These are phyloP conservation scores for Rachicladosporium sp. DNA, from an alignment of 2,329 filamentous ascomycete species.

Conservation along the genomic window DNA sequence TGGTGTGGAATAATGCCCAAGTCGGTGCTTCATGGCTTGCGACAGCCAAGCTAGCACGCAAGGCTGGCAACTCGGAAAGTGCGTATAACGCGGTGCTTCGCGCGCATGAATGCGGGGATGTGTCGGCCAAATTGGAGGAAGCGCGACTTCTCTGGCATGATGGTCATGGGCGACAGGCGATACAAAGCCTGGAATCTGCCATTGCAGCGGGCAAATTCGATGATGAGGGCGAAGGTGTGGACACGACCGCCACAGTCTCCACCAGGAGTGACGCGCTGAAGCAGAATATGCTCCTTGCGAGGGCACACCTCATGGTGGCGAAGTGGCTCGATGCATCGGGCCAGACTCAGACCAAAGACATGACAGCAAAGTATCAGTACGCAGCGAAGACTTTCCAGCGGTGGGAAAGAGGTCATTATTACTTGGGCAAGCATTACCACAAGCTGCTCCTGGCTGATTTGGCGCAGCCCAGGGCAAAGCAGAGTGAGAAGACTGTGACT, in stretches of 20 bases:
- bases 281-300: slow-evolving; percentile 53
- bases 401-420: slow-evolving; percentile 97
- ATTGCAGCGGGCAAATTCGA: slow-evolving; percentile 70
- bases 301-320: slow-evolving; percentile 77
- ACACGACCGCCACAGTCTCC: neutral
- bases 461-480: slow-evolving; percentile 59
- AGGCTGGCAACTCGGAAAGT: slow-evolving; percentile 69
- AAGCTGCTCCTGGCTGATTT: slow-evolving; percentile 88
- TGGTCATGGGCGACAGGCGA: slow-evolving; percentile 85
- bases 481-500: slow-evolving; percentile 45
- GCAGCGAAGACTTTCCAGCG: slow-evolving; percentile 56
- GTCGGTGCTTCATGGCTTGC: slow-evolving; percentile 76
- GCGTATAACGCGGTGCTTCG: slow-evolving; percentile 91
- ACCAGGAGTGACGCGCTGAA: slow-evolving; percentile 13
- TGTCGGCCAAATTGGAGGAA: slow-evolving; percentile 86
- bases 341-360: slow-evolving; percentile 70
- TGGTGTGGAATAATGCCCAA: slow-evolving; percentile 52
- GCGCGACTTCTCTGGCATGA: slow-evolving; percentile 87
- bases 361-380: slow-evolving; percentile 71
- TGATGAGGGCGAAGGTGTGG: slow-evolving; percentile 7
- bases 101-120: slow-evolving; percentile 71
- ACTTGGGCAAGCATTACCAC: slow-evolving; percentile 92
- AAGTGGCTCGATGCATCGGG: slow-evolving; percentile 97
- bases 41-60: slow-evolving; percentile 74
- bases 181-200: slow-evolving; percentile 76